These are phyloP conservation scores for Zygosaccharomyces sapae DNA, from an alignment of 1,139 yeast species.

Conservation along the genomic window DNA sequence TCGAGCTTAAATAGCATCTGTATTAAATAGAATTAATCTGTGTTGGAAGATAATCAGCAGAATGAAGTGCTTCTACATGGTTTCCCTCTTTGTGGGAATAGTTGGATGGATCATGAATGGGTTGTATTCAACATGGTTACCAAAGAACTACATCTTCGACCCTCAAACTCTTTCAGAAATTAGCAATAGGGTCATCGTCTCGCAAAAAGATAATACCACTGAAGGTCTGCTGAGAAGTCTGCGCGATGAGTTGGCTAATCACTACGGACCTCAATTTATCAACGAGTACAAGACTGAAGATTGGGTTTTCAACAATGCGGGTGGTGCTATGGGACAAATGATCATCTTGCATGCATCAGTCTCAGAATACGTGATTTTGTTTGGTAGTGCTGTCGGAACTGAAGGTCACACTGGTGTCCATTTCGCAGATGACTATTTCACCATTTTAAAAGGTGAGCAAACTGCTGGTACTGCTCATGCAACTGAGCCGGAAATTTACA, in stretches of 20 bases:
- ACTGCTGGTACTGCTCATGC: constrained; percentile 64
- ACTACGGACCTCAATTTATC: constrained; percentile 64
- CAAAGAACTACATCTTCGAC: constrained; percentile 53
- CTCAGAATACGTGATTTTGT: constrained; percentile 83
- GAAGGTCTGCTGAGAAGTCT: constrained; percentile 49
- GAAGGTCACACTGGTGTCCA: constrained; percentile 97
- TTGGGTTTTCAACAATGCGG: constrained; percentile 97
- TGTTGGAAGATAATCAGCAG: background rate
- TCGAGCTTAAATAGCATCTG: too few relatives aligned
- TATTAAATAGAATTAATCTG: background rate
- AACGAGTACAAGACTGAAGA: constrained; percentile 69
- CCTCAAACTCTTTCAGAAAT: constrained; percentile 45
- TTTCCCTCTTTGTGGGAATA: constrained; percentile 19
- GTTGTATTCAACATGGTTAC: constrained; percentile 62
- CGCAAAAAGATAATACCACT: constrained; percentile 41
- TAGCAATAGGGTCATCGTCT: constrained; percentile 49
- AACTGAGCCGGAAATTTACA: constrained; percentile 58
- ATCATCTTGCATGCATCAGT: constrained; percentile 92
- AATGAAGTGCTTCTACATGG: constrained; percentile 32
- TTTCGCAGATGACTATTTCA: constrained; percentile 94
- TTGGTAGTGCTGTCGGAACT: constrained; percentile 86
- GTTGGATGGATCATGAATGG: constrained; percentile 37
- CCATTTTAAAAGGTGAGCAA: constrained; percentile 78
- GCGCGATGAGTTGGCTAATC: constrained; percentile 53
- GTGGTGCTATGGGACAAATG: constrained; percentile 99